Conservation (phyloP, 192 early-diverging fungal genomes). For the Chytriomyces sp. region DNA sequence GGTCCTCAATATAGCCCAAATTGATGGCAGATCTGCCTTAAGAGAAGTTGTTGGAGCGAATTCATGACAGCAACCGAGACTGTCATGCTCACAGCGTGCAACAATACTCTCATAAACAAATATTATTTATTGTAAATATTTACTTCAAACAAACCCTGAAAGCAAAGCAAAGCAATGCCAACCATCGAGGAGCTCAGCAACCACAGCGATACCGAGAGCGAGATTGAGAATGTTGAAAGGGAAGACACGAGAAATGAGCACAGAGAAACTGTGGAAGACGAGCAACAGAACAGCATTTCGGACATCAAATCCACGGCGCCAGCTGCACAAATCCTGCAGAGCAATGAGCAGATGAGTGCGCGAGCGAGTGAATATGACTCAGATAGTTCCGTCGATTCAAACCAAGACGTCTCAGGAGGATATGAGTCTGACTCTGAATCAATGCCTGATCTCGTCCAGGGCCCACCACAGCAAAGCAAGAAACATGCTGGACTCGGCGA, state of each 20-base stretch:
- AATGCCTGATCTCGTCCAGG: slow-evolving; percentile 10
- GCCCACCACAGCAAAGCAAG: not conserved
- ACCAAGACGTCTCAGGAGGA: not conserved
- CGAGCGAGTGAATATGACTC: not conserved
- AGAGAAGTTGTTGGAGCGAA: no score
- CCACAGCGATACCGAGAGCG: not conserved
- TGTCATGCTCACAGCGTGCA: no score
- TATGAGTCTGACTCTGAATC: slow-evolving; percentile 5
- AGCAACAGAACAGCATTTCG: not conserved
- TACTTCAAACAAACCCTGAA: no score
- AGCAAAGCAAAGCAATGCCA: not conserved
- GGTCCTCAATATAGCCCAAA: not conserved
- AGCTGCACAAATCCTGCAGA: not conserved
- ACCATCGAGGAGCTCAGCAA: not conserved
- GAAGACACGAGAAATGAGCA: not conserved
- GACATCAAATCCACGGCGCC: not conserved
- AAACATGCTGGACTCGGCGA: no score
- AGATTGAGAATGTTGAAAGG: not conserved
- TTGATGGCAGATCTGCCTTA: not conserved
- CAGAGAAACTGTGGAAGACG: not conserved
- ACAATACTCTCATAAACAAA: no score
- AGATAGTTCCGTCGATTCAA: not conserved
- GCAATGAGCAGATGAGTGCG: not conserved
- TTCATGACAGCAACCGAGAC: no score
- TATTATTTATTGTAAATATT: no score